Percentiles rank a stretch among this genome's conserved stretches.
Evolutionary conservation across 2,329 filamentous ascomycete genomes (phyloP).

Genomic region (Ascomycota sp.): DNA sequence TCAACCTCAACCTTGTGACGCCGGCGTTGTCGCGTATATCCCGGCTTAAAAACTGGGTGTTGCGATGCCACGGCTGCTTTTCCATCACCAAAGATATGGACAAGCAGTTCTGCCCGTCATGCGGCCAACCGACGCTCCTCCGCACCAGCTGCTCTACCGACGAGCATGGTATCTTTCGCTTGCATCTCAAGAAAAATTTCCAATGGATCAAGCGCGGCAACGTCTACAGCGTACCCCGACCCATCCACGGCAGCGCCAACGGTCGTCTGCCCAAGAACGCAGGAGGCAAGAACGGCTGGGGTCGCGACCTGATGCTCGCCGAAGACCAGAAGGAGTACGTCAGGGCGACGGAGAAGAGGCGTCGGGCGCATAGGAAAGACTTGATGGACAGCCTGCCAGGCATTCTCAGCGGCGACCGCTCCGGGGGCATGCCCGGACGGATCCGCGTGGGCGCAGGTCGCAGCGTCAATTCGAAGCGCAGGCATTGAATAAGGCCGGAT

Average conservation of each 20-base stretch:
- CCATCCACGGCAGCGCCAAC: slow-evolving; percentile 59
- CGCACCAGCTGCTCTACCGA: slow-evolving; percentile 75
- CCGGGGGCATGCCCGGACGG: slow-evolving; percentile 35
- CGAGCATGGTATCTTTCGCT: slow-evolving; percentile 54
- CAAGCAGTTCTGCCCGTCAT: slow-evolving; percentile 83
- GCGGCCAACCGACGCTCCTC: slow-evolving; percentile 71
- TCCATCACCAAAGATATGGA: slow-evolving; percentile 60
- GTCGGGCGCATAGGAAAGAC: slow-evolving; percentile 51
- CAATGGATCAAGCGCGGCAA: slow-evolving; percentile 92
- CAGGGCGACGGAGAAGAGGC: slow-evolving; percentile 40
- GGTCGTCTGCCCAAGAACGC: slow-evolving; percentile 48
- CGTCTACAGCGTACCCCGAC: slow-evolving; percentile 82
- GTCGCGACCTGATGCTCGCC: slow-evolving; percentile 59
- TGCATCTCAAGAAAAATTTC: slow-evolving; percentile 87
- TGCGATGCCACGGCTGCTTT: slow-evolving; percentile 92
- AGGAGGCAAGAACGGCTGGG: slow-evolving; percentile 79
- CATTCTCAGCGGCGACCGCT: slow-evolving; percentile 64
- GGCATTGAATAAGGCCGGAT: slow-evolving; percentile 12
- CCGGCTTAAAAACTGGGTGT: slow-evolving; percentile 69
- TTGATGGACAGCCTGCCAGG: slow-evolving; percentile 84
- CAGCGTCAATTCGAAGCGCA: slow-evolving; percentile 64
- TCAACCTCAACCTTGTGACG: slow-evolving; percentile 81
- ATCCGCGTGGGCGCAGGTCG: slow-evolving; percentile 69
- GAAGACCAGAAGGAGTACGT: slow-evolving; percentile 94
- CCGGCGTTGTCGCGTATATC: slow-evolving; percentile 61